A percentile compares a stretch with the other conserved stretches of the same genome.
Evolutionary conservation across 2,329 filamentous ascomycete species (phyloP).

Genomic region (Lasiodiplodia sp.): DNA sequence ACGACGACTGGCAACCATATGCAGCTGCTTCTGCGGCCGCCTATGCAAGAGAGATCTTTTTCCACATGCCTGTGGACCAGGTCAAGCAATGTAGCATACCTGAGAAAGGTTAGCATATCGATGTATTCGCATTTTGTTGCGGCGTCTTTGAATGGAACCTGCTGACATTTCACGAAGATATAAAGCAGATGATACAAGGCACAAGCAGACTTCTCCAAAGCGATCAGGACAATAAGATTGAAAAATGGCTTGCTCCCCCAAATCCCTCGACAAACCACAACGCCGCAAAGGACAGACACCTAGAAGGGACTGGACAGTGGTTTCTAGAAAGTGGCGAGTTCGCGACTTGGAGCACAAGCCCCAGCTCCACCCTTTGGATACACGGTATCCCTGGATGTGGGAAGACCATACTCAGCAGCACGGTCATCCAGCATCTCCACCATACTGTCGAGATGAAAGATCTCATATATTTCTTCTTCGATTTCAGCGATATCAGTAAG

Average conservation of each 20-base stretch:
- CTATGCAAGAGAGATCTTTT: conserved; percentile 34
- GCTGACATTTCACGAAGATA: not conserved
- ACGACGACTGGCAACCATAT: conserved; percentile 36
- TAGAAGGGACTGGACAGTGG: not conserved
- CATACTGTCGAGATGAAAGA: fast-evolving
- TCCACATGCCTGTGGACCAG: conserved; percentile 26
- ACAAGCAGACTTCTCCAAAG: too few species aligned
- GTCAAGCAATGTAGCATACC: not conserved
- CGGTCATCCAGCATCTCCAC: not conserved
- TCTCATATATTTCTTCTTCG: conserved; percentile 47
- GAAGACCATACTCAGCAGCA: conserved; percentile 4
- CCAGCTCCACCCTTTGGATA: not conserved
- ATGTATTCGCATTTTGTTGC: not conserved
- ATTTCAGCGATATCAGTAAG: conserved; percentile 39
- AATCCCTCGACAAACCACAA: not conserved
- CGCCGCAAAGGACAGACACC: not conserved
- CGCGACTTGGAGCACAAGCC: not conserved
- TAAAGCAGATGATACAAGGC: not conserved
- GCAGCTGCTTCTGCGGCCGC: conserved; percentile 34
- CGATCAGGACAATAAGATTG: too few species aligned
- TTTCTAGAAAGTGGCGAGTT: not conserved
- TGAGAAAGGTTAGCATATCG: not conserved
- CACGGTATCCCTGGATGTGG: conserved; percentile 3
- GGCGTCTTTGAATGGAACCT: too few species aligned
- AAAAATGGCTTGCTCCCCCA: not conserved